Conservation (phyloP, 345 rosid genomes). For the Salix dunnii region DNA sequence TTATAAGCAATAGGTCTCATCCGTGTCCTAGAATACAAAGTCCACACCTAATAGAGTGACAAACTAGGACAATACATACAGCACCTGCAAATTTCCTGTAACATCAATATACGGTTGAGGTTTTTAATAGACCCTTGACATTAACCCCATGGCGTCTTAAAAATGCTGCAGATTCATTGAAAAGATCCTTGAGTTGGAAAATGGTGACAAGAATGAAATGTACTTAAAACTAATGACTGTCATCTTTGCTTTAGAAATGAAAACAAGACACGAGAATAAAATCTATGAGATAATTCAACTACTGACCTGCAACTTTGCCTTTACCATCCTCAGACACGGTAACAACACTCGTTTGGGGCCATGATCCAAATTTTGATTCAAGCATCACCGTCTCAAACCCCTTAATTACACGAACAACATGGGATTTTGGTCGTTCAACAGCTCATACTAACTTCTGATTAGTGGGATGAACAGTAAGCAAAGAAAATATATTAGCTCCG, state of each 20-base stretch:
- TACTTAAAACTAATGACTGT: neutral
- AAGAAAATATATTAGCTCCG: neutral
- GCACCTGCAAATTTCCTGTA: slow-evolving; percentile 92
- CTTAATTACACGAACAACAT: slow-evolving; percentile 77
- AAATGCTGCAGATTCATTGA: slow-evolving; percentile 51
- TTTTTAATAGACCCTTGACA: slow-evolving; percentile 79
- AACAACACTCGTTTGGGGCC: slow-evolving; percentile 64
- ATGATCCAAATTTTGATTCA: slow-evolving; percentile 79
- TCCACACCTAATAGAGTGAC: neutral
- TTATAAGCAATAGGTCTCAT: neutral
- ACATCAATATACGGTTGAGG: slow-evolving; percentile 83
- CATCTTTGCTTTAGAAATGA: neutral
- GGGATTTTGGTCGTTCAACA: slow-evolving; percentile 56
- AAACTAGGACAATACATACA: neutral
- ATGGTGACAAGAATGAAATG: neutral
- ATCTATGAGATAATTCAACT: slow-evolving; percentile 5
- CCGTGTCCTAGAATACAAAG: neutral
- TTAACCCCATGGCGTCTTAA: slow-evolving; percentile 88
- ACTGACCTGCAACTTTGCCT: slow-evolving; percentile 96
- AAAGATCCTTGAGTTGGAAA: slow-evolving; percentile 10
- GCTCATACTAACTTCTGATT: slow-evolving; percentile 59
- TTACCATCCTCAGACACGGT: slow-evolving; percentile 90
- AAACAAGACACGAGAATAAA: slow-evolving; percentile 4
- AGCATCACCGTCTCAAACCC: slow-evolving; percentile 95
- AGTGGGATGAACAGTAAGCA: neutral